Conservation (phyloP, 2,329 filamentous ascomycete genomes). For the Neofusicoccum kwambonambiense region DNA sequence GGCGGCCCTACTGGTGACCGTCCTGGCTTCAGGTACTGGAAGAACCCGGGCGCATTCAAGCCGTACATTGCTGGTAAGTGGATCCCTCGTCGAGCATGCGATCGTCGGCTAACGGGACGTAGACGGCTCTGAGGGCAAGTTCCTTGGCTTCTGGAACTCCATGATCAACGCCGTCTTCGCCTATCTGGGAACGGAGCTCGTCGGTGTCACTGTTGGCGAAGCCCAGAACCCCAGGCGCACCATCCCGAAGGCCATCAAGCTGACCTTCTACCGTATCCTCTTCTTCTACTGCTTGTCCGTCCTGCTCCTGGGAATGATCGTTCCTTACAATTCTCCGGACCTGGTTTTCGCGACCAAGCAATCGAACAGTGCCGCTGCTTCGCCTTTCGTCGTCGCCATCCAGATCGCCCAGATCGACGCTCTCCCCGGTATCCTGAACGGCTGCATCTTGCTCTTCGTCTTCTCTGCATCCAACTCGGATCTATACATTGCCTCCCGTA, state of each 20-base stretch:
- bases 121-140: constrained; percentile 36
- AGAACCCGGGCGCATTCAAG: constrained; percentile 46
- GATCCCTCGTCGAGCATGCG: background rate
- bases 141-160: constrained; percentile 60
- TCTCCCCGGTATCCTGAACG: constrained; percentile 70
- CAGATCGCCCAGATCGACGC: constrained; percentile 59
- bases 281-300: constrained; percentile 77
- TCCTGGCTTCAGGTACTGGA: constrained; percentile 48
- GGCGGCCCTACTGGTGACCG: constrained; percentile 40
- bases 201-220: constrained; percentile 76
- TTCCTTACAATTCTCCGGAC: constrained; percentile 65
- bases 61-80: constrained; percentile 33
- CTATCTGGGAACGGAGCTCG: constrained; percentile 71
- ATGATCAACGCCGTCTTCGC: constrained; percentile 78
- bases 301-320: constrained; percentile 72
- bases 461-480: constrained; percentile 77
- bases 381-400: constrained; percentile 75
- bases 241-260: constrained; percentile 73
- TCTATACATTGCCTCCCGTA: constrained; percentile 71
- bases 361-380: constrained; percentile 59
- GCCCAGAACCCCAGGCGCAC: constrained; percentile 76
- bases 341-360: constrained; percentile 59
- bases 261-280: constrained; percentile 79
- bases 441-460: constrained; percentile 71
- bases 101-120: background rate